These are phyloP conservation scores for Chaetomiaceae sp. DNA, from an alignment of 2,329 filamentous ascomycete genomes.

Conservation along the genomic window DNA sequence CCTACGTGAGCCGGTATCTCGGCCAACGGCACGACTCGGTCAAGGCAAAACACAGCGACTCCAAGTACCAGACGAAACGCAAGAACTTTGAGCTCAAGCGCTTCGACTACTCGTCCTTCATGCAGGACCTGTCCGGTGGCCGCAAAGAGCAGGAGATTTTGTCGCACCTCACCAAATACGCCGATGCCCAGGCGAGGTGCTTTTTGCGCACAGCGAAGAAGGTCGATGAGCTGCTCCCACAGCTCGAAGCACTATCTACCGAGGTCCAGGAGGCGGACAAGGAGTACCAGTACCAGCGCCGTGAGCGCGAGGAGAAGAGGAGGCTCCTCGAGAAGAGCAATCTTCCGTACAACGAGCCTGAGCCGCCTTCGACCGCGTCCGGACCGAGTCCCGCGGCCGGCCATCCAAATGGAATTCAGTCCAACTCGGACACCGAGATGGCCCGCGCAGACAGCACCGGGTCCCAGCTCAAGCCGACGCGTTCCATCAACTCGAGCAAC, in stretches of 20 bases:
- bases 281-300: conserved; percentile 90
- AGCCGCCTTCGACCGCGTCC: conserved; percentile 41
- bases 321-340: conserved; percentile 85
- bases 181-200: conserved; percentile 74
- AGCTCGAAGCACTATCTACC: conserved; percentile 79
- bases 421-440: conserved; percentile 63
- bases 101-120: conserved; percentile 98
- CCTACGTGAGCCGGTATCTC: conserved; percentile 91
- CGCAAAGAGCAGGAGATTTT: conserved; percentile 96
- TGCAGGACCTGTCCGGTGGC: conserved; percentile 99
- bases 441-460: conserved; percentile 70
- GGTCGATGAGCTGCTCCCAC: conserved; percentile 80
- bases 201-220: conserved; percentile 82
- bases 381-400: conserved; percentile 30
- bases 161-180: conserved; percentile 90
- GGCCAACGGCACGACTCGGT: conserved; percentile 92
- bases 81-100: conserved; percentile 94
- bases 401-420: conserved; percentile 26
- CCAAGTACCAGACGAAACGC: conserved; percentile 91
- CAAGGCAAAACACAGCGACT: conserved; percentile 97
- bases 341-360: conserved; percentile 65
- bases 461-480: conserved; percentile 56
- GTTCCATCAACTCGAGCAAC: conserved; percentile 34
- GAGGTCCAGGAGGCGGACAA: conserved; percentile 95
- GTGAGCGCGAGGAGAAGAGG: conserved; percentile 94